Conservation (phyloP, 768 basidiomycete genomes). For the Clavulina sp. region DNA sequence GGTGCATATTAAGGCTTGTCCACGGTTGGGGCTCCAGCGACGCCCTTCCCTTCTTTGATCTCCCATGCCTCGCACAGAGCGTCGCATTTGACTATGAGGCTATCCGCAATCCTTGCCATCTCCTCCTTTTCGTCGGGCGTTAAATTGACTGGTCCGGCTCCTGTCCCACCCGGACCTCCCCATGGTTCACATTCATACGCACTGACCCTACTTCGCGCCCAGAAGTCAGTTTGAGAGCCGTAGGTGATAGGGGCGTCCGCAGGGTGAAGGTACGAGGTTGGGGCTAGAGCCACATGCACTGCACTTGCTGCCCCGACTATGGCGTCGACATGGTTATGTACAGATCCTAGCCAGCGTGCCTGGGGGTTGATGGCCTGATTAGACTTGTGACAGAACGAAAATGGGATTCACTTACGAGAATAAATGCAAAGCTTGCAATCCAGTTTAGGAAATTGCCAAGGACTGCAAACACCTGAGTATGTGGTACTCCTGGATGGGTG, state of each 20-base stretch:
- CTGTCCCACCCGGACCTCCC: background rate
- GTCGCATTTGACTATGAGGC: background rate
- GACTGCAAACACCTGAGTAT: conserved; percentile 28
- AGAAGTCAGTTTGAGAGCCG: background rate
- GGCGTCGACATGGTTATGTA: conserved; percentile 41
- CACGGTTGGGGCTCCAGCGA: background rate
- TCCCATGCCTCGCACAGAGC: background rate
- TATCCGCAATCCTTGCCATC: background rate
- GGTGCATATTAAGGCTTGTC: no score
- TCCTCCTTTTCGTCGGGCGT: background rate
- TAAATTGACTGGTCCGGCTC: no score
- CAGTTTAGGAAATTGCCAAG: conserved; percentile 1
- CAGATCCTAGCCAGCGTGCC: conserved; percentile 54
- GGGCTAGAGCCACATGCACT: conserved; percentile 48
- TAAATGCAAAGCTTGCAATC: background rate
- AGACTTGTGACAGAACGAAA: background rate
- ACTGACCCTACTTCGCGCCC: background rate
- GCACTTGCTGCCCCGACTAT: conserved; percentile 51
- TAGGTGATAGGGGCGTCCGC: background rate
- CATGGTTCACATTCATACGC: background rate
- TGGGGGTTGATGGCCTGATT: conserved; percentile 15
- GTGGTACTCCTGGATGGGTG: conserved; percentile 51
- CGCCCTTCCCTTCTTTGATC: background rate
- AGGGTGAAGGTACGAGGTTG: conserved; percentile 30
- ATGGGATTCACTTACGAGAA: conserved; percentile 3